Percentiles rank a stretch among this genome's conserved stretches.
These are phyloP conservation scores for Xylaria longipes DNA, from an alignment of 495 filamentous ascomycete genomes.

Conservation along the genomic window DNA sequence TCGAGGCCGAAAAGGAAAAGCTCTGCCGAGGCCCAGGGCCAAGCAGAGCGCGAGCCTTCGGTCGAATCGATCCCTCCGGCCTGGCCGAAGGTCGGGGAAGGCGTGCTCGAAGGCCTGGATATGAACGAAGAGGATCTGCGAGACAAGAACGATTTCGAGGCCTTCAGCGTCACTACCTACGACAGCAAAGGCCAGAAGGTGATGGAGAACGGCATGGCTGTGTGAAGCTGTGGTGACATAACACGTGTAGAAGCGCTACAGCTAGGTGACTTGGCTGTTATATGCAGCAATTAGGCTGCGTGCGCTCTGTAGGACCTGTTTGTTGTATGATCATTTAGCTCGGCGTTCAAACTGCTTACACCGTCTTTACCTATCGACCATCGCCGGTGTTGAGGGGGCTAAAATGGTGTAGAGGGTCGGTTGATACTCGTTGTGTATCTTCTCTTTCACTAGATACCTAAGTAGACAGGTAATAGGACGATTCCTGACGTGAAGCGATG, in stretches of 20 bases:
- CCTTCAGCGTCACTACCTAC: conserved; percentile 59
- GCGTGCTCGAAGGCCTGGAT: conserved; percentile 55
- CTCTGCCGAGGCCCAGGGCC: conserved; percentile 13
- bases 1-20: conserved; percentile 33
- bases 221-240: conserved; percentile 15
- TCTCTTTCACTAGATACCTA: not conserved
- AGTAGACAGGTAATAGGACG: not conserved
- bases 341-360: conserved; percentile 6
- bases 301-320: not conserved
- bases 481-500: not conserved
- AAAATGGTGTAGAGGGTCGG: not conserved
- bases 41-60: conserved; percentile 30
- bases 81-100: conserved; percentile 71
- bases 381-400: not conserved
- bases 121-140: conserved; percentile 54
- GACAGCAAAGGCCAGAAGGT: conserved; percentile 48
- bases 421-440: not conserved
- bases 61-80: conserved; percentile 58
- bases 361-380: not conserved
- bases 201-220: conserved; percentile 38
- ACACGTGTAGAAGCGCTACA: not conserved
- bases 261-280: not conserved
- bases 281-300: not conserved
- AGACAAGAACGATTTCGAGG: conserved; percentile 57
- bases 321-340: conserved; percentile 5